These are phyloP conservation scores for Hypseocharis bilobata DNA, from an alignment of 441 rosid species.

Conservation along the genomic window DNA sequence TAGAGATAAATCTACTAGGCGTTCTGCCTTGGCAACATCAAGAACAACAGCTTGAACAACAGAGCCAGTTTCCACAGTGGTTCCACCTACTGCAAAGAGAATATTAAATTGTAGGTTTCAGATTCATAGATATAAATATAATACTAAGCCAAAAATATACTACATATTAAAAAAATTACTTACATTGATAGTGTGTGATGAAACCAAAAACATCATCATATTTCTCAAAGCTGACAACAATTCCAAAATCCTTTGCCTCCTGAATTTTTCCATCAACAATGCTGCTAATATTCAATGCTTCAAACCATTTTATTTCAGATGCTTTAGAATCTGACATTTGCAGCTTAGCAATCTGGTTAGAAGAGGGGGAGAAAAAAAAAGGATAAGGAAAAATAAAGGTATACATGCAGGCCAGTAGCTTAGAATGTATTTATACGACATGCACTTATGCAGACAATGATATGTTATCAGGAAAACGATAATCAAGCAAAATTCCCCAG, in stretches of 20 bases:
- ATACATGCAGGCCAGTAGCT: too few species aligned
- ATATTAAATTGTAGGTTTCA: constrained; percentile 16
- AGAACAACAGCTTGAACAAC: constrained; percentile 66
- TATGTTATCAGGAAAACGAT: not conserved
- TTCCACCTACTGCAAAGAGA: constrained; percentile 54
- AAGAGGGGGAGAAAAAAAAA: not conserved
- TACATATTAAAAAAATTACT: constrained; percentile 24
- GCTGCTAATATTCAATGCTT: constrained; percentile 62
- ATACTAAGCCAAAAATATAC: constrained; percentile 2
- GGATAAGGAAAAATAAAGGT: not conserved
- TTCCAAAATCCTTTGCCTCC: constrained; percentile 72
- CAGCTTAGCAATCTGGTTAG: constrained; percentile 56
- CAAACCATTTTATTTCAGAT: constrained; percentile 51
- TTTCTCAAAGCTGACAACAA: constrained; percentile 61
- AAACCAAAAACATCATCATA: constrained; percentile 64
- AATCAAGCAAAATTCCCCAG: not conserved
- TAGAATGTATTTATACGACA: too few species aligned
- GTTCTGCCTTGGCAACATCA: constrained; percentile 71
- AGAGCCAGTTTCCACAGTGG: constrained; percentile 44
- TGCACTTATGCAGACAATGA: not conserved
- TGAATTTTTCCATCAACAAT: constrained; percentile 60
- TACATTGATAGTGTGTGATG: constrained; percentile 71
- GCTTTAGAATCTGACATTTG: constrained; percentile 40
- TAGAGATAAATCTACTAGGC: constrained; percentile 77
- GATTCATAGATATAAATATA: constrained; percentile 7